phyloP scores from a whole-genome alignment of 495 filamentous ascomycete genomes.

The Parachaetomium inaequale region DNA sequence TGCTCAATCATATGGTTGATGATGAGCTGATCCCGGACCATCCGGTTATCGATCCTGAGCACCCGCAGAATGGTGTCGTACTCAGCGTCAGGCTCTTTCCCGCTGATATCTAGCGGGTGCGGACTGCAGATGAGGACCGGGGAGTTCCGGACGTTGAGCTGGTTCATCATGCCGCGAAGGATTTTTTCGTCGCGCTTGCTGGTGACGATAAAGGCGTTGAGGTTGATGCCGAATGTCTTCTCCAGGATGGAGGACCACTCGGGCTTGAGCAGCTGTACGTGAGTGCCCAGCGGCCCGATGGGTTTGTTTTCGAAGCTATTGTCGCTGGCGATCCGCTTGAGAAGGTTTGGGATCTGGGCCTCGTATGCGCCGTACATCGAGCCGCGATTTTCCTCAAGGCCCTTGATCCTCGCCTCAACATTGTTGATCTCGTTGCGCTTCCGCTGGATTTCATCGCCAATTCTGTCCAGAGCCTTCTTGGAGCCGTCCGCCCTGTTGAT shows the following conservation, averaged over 20 bases:
- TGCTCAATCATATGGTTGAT: constrained; percentile 83
- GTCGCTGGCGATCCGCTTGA: constrained; percentile 65
- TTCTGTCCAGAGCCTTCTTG: constrained; percentile 42
- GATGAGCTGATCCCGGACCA: constrained; percentile 76
- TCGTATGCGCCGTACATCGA: constrained; percentile 53
- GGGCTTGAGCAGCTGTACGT: constrained; percentile 70
- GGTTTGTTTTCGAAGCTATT: constrained; percentile 63
- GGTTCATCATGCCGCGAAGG: constrained; percentile 61
- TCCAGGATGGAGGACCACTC: constrained; percentile 86
- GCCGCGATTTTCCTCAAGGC: constrained; percentile 31
- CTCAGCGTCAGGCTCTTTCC: constrained; percentile 65
- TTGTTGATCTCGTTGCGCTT: constrained; percentile 51
- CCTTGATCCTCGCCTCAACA: constrained; percentile 37
- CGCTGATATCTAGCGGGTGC: constrained; percentile 55
- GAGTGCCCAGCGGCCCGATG: constrained; percentile 76
- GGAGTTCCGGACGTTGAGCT: constrained; percentile 47
- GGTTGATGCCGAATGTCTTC: constrained; percentile 56
- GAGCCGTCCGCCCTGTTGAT: constrained; percentile 33
- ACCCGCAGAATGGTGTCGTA: constrained; percentile 76
- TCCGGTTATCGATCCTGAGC: constrained; percentile 75
- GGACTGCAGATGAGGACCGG: constrained; percentile 65
- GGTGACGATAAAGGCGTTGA: constrained; percentile 77
- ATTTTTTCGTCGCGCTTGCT: constrained; percentile 63
- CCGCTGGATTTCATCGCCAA: constrained; percentile 34
- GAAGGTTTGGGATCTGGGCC: constrained; percentile 56